A percentile compares a stretch with the other conserved stretches of the same genome.
Conservation (phyloP, 257 asterid species). For the Capsicum rhomboideum region DNA sequence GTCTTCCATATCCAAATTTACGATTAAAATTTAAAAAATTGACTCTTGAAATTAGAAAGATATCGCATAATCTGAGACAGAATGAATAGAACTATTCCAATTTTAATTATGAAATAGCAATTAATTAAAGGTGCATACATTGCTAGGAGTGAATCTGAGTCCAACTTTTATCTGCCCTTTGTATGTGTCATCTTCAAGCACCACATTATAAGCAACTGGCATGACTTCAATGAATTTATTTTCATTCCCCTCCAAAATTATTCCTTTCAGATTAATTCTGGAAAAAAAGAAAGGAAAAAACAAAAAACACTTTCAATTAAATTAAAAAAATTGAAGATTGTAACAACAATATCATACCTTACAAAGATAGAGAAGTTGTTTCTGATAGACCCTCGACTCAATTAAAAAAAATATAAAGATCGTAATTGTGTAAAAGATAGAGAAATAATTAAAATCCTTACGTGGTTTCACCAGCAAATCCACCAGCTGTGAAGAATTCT, state of each 20-base stretch:
- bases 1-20: too few relatives aligned
- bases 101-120: background rate
- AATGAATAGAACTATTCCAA: background rate
- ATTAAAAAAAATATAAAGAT: too few relatives aligned
- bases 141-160: slow-evolving; percentile 31
- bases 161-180: slow-evolving; percentile 62
- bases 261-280: slow-evolving; percentile 64
- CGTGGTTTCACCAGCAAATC: slow-evolving; percentile 66
- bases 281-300: background rate
- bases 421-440: too few relatives aligned
- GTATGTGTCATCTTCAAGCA: slow-evolving; percentile 59
- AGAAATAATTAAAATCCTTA: background rate
- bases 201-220: slow-evolving; percentile 62
- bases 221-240: slow-evolving; percentile 33
- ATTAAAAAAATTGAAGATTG: background rate
- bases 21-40: background rate
- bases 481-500: slow-evolving; percentile 27
- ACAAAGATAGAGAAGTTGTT: too few relatives aligned
- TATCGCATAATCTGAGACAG: background rate
- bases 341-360: background rate
- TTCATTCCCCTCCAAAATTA: slow-evolving; percentile 47
- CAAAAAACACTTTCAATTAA: background rate
- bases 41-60: background rate
- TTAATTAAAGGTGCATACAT: slow-evolving; percentile 12
- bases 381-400: too few relatives aligned